Evolutionary conservation across 1,284 basidiomycete genomes (phyloP).

Genomic region (Ceratobasidium sp.): DNA sequence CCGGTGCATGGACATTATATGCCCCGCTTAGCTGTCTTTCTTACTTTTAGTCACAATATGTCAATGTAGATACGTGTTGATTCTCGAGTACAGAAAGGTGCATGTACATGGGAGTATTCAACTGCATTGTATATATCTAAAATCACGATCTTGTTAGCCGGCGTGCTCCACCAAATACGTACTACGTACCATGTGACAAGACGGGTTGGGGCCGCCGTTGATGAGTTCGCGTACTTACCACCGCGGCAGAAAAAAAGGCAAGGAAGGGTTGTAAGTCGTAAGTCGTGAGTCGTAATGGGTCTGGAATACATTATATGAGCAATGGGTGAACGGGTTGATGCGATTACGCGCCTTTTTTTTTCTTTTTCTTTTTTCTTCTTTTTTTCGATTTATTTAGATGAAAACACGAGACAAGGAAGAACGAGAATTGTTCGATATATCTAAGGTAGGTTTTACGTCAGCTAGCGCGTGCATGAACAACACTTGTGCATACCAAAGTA

Average conservation of each 20-base stretch:
- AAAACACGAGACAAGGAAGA: neutral
- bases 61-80: neutral
- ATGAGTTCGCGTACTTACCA: neutral
- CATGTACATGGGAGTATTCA: neutral
- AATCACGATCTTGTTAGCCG: neutral
- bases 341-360: neutral
- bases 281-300: neutral
- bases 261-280: no score
- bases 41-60: neutral
- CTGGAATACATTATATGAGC: neutral
- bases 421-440: neutral
- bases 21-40: neutral
- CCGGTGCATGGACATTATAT: conserved; percentile 19
- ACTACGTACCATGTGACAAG: neutral
- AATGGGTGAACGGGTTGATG: neutral
- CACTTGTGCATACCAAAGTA: neutral
- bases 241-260: neutral
- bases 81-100: neutral
- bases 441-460: neutral
- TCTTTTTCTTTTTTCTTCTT: no score
- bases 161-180: neutral
- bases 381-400: neutral
- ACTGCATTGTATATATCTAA: neutral
- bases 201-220: neutral
- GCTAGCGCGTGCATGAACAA: neutral